These are phyloP conservation scores for Extremus antarcticus DNA, from an alignment of 495 filamentous ascomycete species.

Conservation along the genomic window DNA sequence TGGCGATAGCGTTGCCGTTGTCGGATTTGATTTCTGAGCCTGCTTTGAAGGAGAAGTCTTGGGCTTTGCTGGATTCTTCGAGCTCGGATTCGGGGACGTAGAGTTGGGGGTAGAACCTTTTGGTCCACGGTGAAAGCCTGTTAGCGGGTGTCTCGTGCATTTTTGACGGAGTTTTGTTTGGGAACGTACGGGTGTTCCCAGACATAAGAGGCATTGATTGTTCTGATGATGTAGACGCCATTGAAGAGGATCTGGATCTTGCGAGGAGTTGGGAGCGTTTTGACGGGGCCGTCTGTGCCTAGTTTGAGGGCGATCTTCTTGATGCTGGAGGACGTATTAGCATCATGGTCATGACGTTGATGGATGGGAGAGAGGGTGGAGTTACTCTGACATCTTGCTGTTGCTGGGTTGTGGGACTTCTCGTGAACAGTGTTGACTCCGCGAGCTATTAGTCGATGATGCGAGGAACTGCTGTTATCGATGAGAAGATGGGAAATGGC, in stretches of 20 bases:
- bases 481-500: too few relatives aligned
- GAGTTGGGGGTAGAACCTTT: slow-evolving; percentile 22
- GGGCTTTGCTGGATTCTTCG: not conserved
- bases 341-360: not conserved
- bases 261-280: slow-evolving; percentile 30
- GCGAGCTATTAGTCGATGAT: too few relatives aligned
- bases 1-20: slow-evolving; percentile 7
- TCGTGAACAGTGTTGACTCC: too few relatives aligned
- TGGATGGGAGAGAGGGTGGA: not conserved
- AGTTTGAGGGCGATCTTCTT: slow-evolving; percentile 32
- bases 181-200: slow-evolving; percentile 36
- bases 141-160: not conserved
- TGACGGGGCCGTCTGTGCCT: slow-evolving; percentile 31
- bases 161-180: slow-evolving; percentile 23
- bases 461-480: too few relatives aligned
- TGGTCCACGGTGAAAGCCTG: too few relatives aligned
- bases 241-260: slow-evolving; percentile 32
- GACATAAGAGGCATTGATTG: slow-evolving; percentile 30
- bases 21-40: slow-evolving; percentile 4
- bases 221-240: slow-evolving; percentile 30
- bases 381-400: not conserved
- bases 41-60: not conserved
- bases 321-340: slow-evolving; percentile 23
- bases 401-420: too few relatives aligned
- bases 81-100: slow-evolving; percentile 21